Conservation (phyloP, 306 rosid genomes). For the Astragalus membranaceus region DNA sequence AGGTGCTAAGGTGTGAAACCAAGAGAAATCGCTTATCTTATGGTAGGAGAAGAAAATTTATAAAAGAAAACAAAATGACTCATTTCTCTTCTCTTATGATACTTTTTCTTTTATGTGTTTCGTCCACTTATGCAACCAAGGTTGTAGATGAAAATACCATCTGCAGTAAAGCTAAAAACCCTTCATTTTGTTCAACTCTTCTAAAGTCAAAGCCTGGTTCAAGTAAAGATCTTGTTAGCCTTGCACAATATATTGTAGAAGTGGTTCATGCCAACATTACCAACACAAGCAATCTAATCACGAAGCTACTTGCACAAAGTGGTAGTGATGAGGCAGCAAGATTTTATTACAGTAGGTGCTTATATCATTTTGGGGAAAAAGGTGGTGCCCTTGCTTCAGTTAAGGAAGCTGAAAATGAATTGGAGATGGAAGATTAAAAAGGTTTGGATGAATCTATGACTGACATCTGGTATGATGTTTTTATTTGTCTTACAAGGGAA, state of each 20-base stretch:
- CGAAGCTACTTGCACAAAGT: neutral
- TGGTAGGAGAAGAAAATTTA: neutral
- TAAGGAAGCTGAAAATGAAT: neutral
- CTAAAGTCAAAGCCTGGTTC: neutral
- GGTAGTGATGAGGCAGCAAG: rapidly evolving
- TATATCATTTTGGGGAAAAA: neutral
- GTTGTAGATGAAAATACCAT: neutral
- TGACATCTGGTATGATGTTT: neutral
- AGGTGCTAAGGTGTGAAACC: neutral
- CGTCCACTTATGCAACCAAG: neutral
- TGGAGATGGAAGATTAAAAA: neutral
- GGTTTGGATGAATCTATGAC: neutral
- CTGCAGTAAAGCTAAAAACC: neutral
- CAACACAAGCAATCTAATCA: neutral
- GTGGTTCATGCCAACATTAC: neutral
- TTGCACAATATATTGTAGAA: neutral
- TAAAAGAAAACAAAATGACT: neutral
- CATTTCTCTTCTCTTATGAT: neutral
- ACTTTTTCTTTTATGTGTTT: neutral
- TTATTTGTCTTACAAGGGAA: neutral
- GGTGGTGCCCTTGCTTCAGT: neutral
- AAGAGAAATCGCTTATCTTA: neutral
- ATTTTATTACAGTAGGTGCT: neutral
- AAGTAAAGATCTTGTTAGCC: neutral
- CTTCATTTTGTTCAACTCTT: neutral